These are phyloP conservation scores for Parascedosporium putredinis DNA, from an alignment of 2,329 filamentous ascomycete species.

Conservation along the genomic window DNA sequence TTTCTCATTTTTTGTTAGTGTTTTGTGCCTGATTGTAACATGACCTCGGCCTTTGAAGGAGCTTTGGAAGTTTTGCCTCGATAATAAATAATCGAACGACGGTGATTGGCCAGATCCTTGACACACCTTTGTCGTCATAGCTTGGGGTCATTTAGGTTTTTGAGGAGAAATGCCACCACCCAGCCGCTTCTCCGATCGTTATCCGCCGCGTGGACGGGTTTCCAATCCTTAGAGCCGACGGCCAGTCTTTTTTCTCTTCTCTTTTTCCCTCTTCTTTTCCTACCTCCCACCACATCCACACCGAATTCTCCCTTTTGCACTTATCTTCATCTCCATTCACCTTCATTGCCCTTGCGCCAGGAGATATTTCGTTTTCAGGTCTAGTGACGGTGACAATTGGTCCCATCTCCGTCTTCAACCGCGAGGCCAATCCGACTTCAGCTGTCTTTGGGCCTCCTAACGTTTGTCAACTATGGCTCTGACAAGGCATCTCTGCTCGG, in stretches of 20 bases:
- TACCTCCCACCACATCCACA: slow-evolving; percentile 5
- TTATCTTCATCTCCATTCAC: slow-evolving; percentile 8
- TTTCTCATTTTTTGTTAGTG: not conserved
- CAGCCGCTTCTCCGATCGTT: slow-evolving; percentile 7
- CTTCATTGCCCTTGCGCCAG: no score
- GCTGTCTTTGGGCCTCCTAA: not conserved
- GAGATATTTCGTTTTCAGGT: slow-evolving; percentile 5
- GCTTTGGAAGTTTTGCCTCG: not conserved
- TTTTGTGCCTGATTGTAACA: not conserved
- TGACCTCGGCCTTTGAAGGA: slow-evolving; percentile 4
- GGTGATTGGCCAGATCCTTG: slow-evolving; percentile 6
- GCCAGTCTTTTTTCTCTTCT: slow-evolving; percentile 6
- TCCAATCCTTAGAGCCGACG: slow-evolving; percentile 7
- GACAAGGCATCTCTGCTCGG: slow-evolving; percentile 61
- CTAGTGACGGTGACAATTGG: slow-evolving; percentile 7
- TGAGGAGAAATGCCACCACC: not conserved
- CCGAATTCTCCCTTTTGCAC: not conserved
- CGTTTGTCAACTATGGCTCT: slow-evolving; percentile 37
- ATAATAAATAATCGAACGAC: slow-evolving; percentile 7
- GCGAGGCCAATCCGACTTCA: not conserved
- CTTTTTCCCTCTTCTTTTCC: slow-evolving; percentile 4
- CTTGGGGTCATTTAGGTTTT: not conserved
- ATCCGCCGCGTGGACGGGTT: not conserved
- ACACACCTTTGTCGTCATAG: slow-evolving; percentile 7
- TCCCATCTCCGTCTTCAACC: not conserved